Conservation (phyloP, 163 green algal genomes). For the Trebouxia gelatinosa region DNA sequence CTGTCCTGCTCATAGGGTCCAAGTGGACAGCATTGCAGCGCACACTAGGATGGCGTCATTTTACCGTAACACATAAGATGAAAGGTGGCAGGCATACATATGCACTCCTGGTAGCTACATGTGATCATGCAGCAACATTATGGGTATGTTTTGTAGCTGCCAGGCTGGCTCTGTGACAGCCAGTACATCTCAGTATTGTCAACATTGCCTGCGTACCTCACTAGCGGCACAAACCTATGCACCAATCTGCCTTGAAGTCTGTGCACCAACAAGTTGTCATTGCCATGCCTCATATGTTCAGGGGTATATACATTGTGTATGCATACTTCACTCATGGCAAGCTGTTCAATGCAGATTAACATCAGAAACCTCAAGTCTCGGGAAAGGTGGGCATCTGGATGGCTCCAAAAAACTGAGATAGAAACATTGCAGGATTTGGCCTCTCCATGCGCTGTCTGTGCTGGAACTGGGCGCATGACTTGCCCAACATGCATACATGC, state of each 20-base stretch:
- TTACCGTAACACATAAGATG: conserved; percentile 43
- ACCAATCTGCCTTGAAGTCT: not conserved
- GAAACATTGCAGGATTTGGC: conserved; percentile 23
- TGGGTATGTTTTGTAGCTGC: no score
- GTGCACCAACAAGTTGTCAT: not conserved
- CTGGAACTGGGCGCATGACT: conserved; percentile 29
- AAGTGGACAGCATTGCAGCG: conserved; percentile 55
- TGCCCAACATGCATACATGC: conserved; percentile 41
- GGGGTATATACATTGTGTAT: no score
- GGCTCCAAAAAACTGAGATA: conserved; percentile 45
- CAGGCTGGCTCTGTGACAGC: no score
- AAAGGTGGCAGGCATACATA: conserved; percentile 38
- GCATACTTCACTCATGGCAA: not conserved
- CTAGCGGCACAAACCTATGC: no score
- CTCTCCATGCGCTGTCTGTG: conserved; percentile 37
- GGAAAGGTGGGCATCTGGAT: conserved; percentile 42
- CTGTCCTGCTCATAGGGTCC: conserved; percentile 34
- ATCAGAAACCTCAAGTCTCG: conserved; percentile 41
- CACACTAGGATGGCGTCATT: conserved; percentile 55
- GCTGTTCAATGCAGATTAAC: conserved; percentile 32
- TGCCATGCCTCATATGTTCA: not conserved
- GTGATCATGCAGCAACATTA: conserved; percentile 37
- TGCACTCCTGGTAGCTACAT: conserved; percentile 47
- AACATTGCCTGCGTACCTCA: no score
- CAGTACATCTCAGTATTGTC: no score